These are phyloP conservation scores for Trichoderma virens DNA, from an alignment of 495 filamentous ascomycete genomes.

Conservation along the genomic window DNA sequence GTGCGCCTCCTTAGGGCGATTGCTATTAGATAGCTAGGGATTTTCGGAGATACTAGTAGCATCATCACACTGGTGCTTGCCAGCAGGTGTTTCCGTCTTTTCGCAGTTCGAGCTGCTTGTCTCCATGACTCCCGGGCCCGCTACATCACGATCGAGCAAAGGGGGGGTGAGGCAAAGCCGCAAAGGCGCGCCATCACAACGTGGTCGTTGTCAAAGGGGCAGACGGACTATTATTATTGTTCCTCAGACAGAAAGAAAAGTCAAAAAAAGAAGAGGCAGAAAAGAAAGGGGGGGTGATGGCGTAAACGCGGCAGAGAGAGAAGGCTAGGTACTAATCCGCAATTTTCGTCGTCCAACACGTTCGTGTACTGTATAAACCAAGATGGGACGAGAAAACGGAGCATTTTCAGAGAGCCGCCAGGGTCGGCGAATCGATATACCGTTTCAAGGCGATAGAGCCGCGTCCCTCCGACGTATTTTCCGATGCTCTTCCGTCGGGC, in stretches of 20 bases:
- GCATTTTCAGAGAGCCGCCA: neutral
- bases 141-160: conserved; percentile 1
- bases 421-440: neutral
- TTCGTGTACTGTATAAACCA: neutral
- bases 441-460: neutral
- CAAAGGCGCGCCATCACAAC: neutral
- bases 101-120: neutral
- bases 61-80: conserved; percentile 1
- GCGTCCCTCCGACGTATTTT: neutral
- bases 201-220: neutral
- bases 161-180: neutral
- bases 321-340: neutral
- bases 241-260: no score
- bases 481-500: neutral
- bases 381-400: neutral
- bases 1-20: neutral
- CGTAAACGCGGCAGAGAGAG: no score
- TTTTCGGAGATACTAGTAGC: conserved; percentile 8
- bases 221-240: neutral
- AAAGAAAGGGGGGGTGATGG: neutral
- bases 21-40: neutral
- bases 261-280: no score
- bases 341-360: no score
- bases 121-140: neutral
- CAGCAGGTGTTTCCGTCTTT: neutral